These are phyloP conservation scores for Kewa caespitosa DNA, from an alignment of 179 eudicot species.

Conservation along the genomic window DNA sequence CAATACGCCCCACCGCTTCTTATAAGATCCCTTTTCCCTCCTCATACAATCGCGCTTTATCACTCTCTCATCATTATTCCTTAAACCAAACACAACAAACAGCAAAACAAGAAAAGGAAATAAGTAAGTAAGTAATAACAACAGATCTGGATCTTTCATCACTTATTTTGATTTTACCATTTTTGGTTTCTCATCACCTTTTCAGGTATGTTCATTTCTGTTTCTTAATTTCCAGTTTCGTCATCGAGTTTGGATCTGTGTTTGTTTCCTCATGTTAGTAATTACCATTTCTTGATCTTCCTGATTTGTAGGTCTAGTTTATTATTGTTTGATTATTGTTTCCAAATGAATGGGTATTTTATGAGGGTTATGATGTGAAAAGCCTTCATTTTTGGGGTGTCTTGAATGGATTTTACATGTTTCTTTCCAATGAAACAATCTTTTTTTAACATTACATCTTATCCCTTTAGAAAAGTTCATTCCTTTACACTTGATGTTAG, in stretches of 20 bases:
- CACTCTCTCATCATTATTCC: constrained; percentile 15
- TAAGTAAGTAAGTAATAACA: neutral
- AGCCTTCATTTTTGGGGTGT: too few species aligned
- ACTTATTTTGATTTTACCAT: constrained; percentile 16
- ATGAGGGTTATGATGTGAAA: too few species aligned
- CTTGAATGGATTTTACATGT: too few species aligned
- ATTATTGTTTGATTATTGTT: neutral
- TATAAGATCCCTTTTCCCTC: constrained; percentile 14
- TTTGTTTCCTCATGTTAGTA: neutral
- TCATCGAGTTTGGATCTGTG: constrained; percentile 5
- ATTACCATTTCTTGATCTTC: neutral
- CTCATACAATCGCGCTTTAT: constrained; percentile 20
- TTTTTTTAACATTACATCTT: neutral
- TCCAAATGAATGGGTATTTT: too few species aligned
- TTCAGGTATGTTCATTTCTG: neutral
- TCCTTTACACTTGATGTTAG: neutral
- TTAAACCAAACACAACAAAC: neutral
- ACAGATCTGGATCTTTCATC: constrained; percentile 27
- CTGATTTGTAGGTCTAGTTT: neutral
- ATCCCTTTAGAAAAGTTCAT: neutral
- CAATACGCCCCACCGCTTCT: constrained; percentile 19
- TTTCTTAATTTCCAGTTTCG: neutral
- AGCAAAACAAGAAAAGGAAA: neutral
- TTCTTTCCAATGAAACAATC: neutral
- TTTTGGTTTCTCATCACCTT: neutral